A percentile compares a stretch with the other conserved stretches of the same genome.
Evolutionary conservation across 345 rosid species (phyloP).

Genomic region (Populus euphratica): DNA sequence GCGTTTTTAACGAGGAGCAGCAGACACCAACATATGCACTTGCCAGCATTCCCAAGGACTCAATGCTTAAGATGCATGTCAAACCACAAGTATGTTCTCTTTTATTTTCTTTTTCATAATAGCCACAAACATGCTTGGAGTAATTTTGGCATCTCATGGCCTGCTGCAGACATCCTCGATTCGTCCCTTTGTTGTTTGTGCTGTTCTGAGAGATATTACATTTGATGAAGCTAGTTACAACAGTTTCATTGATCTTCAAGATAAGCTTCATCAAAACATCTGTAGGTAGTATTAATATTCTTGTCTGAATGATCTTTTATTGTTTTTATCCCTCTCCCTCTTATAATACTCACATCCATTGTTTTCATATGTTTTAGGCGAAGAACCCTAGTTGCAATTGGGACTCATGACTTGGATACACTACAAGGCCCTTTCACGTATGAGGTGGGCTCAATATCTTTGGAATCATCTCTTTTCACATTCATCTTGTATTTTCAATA

Average conservation of each 20-base stretch:
- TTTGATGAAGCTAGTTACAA: slow-evolving; percentile 85
- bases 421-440: slow-evolving; percentile 85
- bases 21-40: slow-evolving; percentile 50
- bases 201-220: slow-evolving; percentile 72
- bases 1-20: slow-evolving; percentile 64
- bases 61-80: slow-evolving; percentile 67
- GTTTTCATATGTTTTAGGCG: slow-evolving; percentile 42
- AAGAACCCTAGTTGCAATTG: slow-evolving; percentile 85
- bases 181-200: slow-evolving; percentile 78
- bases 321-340: too few relatives aligned
- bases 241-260: slow-evolving; percentile 97
- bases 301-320: not conserved
- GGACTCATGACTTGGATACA: slow-evolving; percentile 94
- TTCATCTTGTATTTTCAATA: not conserved
- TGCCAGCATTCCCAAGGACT: slow-evolving; percentile 39
- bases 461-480: not conserved
- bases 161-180: slow-evolving; percentile 56
- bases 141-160: not conserved
- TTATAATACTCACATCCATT: not conserved
- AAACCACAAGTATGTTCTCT: slow-evolving; percentile 52
- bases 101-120: not conserved
- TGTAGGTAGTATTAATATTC: slow-evolving; percentile 53
- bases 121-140: too few relatives aligned
- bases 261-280: slow-evolving; percentile 90
- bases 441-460: slow-evolving; percentile 52